These are phyloP conservation scores for Albugo candida DNA, from an alignment of 352 stramenopile species.

Conservation along the genomic window DNA sequence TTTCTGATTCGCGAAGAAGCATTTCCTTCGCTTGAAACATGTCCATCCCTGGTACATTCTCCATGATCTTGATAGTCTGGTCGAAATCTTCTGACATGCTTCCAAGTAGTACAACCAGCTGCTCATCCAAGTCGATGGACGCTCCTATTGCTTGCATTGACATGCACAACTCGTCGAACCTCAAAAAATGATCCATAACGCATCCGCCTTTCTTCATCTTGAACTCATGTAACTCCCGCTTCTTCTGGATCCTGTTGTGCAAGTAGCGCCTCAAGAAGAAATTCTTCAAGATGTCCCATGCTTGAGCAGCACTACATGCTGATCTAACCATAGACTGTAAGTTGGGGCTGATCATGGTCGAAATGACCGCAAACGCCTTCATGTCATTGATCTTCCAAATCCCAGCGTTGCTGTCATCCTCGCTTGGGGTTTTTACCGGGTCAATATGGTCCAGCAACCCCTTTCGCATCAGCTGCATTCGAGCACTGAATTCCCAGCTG, in stretches of 20 bases:
- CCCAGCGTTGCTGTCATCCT: background rate
- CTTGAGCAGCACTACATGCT: background rate
- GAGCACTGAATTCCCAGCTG: background rate
- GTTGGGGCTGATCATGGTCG: background rate
- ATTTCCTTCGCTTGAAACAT: slow-evolving; percentile 8
- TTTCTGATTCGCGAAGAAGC: slow-evolving; percentile 5
- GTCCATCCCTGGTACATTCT: background rate
- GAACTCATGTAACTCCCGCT: slow-evolving; percentile 10
- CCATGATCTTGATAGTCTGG: slow-evolving; percentile 10
- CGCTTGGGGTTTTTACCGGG: slow-evolving; percentile 4
- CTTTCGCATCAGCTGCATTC: background rate
- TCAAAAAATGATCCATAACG: slow-evolving; percentile 11
- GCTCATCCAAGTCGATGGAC: slow-evolving; percentile 4
- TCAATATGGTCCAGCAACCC: background rate
- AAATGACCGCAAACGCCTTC: slow-evolving; percentile 1
- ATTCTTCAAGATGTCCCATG: slow-evolving; percentile 5
- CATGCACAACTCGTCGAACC: slow-evolving; percentile 12
- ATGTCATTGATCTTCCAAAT: slow-evolving; percentile 1
- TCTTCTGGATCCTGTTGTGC: slow-evolving; percentile 10
- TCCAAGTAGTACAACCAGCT: background rate
- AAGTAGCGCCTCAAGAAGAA: slow-evolving; percentile 13
- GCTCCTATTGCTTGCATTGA: slow-evolving; percentile 6
- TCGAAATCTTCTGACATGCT: slow-evolving; percentile 10
- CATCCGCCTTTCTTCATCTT: slow-evolving; percentile 1
- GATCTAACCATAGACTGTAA: slow-evolving; percentile 8